Conservation (phyloP, 257 asterid genomes). For the Solanum lignicaule region DNA sequence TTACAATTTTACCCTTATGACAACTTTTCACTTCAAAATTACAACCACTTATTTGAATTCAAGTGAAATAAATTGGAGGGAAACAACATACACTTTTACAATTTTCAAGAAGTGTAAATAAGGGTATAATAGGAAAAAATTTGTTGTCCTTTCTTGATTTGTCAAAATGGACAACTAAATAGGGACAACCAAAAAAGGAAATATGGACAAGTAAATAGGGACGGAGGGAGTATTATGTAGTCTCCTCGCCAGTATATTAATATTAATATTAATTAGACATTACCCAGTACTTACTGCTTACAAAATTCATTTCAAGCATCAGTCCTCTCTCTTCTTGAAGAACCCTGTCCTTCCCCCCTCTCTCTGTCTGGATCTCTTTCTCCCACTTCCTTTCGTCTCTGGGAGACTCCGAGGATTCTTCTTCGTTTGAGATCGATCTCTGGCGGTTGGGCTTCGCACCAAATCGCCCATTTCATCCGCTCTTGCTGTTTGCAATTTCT, state of each 20-base stretch:
- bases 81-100: too few relatives aligned
- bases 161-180: too few relatives aligned
- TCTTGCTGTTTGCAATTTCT: conserved; percentile 15
- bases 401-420: conserved; percentile 18
- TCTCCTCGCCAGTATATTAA: neutral
- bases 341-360: conserved; percentile 6
- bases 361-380: conserved; percentile 15
- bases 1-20: too few relatives aligned
- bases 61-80: too few relatives aligned
- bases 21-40: too few relatives aligned
- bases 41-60: too few relatives aligned
- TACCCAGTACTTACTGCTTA: neutral
- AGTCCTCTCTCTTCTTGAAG: conserved; percentile 1
- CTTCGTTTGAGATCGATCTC: conserved; percentile 50
- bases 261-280: neutral
- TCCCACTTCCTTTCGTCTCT: conserved; percentile 18
- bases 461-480: neutral
- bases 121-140: too few relatives aligned
- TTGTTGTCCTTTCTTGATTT: too few relatives aligned
- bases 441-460: neutral
- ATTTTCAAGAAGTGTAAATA: too few relatives aligned
- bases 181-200: too few relatives aligned
- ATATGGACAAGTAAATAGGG: too few relatives aligned
- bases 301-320: neutral
- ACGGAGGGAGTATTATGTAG: too few relatives aligned